These are phyloP conservation scores for Rhododendron ovatum DNA, from an alignment of 148 eudicot genomes.

Conservation along the genomic window DNA sequence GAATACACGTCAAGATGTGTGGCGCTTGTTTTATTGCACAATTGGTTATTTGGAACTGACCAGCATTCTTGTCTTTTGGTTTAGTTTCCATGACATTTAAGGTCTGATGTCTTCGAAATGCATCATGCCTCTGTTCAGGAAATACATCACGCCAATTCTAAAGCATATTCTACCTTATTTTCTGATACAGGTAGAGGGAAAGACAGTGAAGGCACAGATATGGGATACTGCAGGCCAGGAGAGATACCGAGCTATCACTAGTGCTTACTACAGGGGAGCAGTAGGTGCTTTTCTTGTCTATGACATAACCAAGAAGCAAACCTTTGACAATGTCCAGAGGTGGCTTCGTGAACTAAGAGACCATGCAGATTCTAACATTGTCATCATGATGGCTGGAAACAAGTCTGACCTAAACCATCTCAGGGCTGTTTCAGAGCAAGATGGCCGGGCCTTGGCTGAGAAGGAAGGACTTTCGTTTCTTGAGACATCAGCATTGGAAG, in stretches of 20 bases:
- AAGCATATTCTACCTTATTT: background rate
- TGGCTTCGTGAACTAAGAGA: slow-evolving; percentile 43
- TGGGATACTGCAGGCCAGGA: slow-evolving; percentile 50
- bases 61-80: too few species aligned
- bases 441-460: slow-evolving; percentile 33
- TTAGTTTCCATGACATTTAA: background rate
- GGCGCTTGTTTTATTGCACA: background rate
- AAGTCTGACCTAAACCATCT: slow-evolving; percentile 42
- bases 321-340: slow-evolving; percentile 37
- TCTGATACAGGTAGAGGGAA: slow-evolving; percentile 32
- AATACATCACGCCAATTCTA: background rate
- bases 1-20: background rate
- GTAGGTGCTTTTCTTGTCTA: slow-evolving; percentile 42
- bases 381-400: slow-evolving; percentile 46
- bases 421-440: slow-evolving; percentile 33
- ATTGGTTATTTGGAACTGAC: background rate
- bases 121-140: background rate
- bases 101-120: background rate
- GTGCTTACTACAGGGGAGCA: slow-evolving; percentile 45
- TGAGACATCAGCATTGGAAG: slow-evolving; percentile 45
- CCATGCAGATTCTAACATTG: slow-evolving; percentile 45
- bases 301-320: slow-evolving; percentile 40
- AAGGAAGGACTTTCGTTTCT: slow-evolving; percentile 39
- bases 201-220: slow-evolving; percentile 42
- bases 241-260: slow-evolving; percentile 41